Evolutionary conservation across 2,329 filamentous ascomycete genomes (phyloP), one percentile per base, ranked within the genome.

Genomic region (Chaetomium olivaceum): DNA sequence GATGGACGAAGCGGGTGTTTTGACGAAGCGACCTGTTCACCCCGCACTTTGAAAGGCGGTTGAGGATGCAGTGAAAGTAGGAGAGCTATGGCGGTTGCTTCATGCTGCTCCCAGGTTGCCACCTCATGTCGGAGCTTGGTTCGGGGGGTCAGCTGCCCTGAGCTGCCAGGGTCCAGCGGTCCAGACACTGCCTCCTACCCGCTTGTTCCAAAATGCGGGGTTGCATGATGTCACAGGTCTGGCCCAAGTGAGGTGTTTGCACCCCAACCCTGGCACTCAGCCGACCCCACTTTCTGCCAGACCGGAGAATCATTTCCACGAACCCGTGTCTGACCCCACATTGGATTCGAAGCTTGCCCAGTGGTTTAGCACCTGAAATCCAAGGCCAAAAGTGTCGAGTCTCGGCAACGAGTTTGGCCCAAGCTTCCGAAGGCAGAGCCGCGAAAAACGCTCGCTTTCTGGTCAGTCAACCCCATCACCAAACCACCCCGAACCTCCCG

Each of bases 361-460:
- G 1, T 27, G 7, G 1, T 5, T 56, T 63, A n/a, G 6, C 4
- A 62, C 71, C 71, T 70, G 6, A 56, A 12, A 66, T 14, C 7
- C 29, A 43, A 73, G 72, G 71, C 69, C 25, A 1, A 56, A 59
- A 43, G n/a, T 4, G 21, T 23, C 9, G 39, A 43, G 16, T 43
- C 33, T 58, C 48, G 54, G 55, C 55, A 59, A 23, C 60, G 61
- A 59, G 39, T n/a, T 33, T 56, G 46, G 58, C 63, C 59, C 64
- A 64, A 66, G 67, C 67, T 65, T 68, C 70, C 67, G 70, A 69
- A 71, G 66, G 67, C 66, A 68, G 69, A 66, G 64, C 68, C 62
- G 69, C 70, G 69, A 74, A 75, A 76, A 76, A 73, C 70, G 68
- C 73, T 74, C 72, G 70, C 68, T 62, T 65, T 61, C 59, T 65